These are phyloP conservation scores for Mycothermus thermophilus DNA, from an alignment of 495 filamentous ascomycete species.

Conservation along the genomic window DNA sequence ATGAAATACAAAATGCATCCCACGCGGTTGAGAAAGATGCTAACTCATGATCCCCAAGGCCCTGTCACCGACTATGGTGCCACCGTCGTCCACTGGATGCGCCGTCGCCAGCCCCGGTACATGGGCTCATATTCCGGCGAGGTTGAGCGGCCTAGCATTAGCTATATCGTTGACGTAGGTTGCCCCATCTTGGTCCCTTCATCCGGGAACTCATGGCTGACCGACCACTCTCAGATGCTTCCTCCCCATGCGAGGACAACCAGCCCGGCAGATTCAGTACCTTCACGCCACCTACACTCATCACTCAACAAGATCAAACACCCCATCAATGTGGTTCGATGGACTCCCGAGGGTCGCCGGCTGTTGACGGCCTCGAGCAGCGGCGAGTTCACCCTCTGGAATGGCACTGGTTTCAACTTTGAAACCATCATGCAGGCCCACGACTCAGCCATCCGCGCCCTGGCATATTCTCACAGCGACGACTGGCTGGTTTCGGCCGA, in stretches of 20 bases:
- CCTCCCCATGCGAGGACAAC: slow-evolving; percentile 62
- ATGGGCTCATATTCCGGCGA: slow-evolving; percentile 53
- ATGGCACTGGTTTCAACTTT: slow-evolving; percentile 97
- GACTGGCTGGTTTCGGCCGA: slow-evolving; percentile 96
- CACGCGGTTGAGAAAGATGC: too few relatives aligned
- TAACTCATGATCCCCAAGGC: too few relatives aligned
- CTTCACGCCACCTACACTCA: slow-evolving; percentile 80
- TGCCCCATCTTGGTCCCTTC: too few relatives aligned
- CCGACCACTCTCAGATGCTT: slow-evolving; percentile 48
- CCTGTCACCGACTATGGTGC: slow-evolving; percentile 93
- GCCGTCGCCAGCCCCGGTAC: slow-evolving; percentile 63
- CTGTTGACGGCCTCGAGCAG: slow-evolving; percentile 87
- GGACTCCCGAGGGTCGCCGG: slow-evolving; percentile 90
- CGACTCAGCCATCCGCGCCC: slow-evolving; percentile 78
- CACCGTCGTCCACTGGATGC: slow-evolving; percentile 87
- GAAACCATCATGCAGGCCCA: slow-evolving; percentile 98
- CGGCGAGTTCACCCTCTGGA: slow-evolving; percentile 97
- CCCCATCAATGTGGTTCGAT: slow-evolving; percentile 90
- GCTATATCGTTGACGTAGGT: slow-evolving; percentile 80
- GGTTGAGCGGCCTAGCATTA: slow-evolving; percentile 68
- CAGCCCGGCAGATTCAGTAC: slow-evolving; percentile 68
- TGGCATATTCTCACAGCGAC: slow-evolving; percentile 82
- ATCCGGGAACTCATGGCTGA: slow-evolving; percentile 16
- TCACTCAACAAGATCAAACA: slow-evolving; percentile 97
- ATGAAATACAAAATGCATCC: too few relatives aligned